Evolutionary conservation across 495 filamentous ascomycete genomes (phyloP).

Genomic region (Aspergillus saccharolyticus): DNA sequence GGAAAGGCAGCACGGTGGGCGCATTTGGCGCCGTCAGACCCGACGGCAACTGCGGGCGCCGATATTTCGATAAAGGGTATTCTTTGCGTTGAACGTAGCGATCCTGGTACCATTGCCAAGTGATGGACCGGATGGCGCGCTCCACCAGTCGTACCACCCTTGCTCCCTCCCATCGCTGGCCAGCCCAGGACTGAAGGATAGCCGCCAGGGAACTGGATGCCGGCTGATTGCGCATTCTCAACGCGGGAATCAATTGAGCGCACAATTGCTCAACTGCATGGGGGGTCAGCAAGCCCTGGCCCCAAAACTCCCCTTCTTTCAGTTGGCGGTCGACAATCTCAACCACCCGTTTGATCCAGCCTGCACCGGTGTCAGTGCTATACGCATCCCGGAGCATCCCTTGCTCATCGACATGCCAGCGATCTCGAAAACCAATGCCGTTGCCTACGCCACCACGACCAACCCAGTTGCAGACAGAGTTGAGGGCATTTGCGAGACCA

Average conservation of each 20-base stretch:
- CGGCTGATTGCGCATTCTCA: slow-evolving; percentile 27
- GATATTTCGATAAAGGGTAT: slow-evolving; percentile 57
- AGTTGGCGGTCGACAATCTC: slow-evolving; percentile 91
- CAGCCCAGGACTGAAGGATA: slow-evolving; percentile 64
- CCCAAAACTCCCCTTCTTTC: slow-evolving; percentile 82
- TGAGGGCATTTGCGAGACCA: slow-evolving; percentile 90
- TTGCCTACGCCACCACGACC: slow-evolving; percentile 81
- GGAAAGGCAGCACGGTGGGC: slow-evolving; percentile 95
- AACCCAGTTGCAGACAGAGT: slow-evolving; percentile 94
- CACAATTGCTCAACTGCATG: slow-evolving; percentile 47
- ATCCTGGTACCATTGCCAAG: slow-evolving; percentile 87
- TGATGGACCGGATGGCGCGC: slow-evolving; percentile 68
- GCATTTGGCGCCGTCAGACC: slow-evolving; percentile 78
- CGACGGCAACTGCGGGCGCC: slow-evolving; percentile 69
- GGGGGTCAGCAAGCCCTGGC: slow-evolving; percentile 63
- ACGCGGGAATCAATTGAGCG: slow-evolving; percentile 38
- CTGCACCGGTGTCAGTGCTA: slow-evolving; percentile 53
- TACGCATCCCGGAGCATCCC: slow-evolving; percentile 78
- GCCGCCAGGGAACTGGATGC: slow-evolving; percentile 30
- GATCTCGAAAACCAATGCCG: slow-evolving; percentile 67
- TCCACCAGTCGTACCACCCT: slow-evolving; percentile 82
- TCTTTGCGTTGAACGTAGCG: slow-evolving; percentile 60
- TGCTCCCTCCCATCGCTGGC: slow-evolving; percentile 81
- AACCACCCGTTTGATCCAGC: slow-evolving; percentile 94
- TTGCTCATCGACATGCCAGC: slow-evolving; percentile 89